A percentile compares a stretch with the other conserved stretches of the same genome.
Evolutionary conservation across 257 asterid genomes (phyloP).

Genomic region (Anisodus tanguticus): DNA sequence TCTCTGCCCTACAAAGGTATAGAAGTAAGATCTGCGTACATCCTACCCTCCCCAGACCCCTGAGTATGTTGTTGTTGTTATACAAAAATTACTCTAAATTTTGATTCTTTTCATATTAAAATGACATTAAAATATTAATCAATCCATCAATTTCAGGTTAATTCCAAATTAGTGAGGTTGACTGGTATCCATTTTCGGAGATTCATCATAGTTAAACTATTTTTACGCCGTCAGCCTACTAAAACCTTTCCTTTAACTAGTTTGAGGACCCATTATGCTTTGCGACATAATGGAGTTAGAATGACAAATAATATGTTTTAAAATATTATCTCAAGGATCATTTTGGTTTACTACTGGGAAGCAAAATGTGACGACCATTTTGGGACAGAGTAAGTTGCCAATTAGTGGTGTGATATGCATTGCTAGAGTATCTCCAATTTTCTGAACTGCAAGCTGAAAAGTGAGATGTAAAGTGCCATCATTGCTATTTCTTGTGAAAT

Average conservation of each 20-base stretch:
- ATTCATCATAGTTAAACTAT: not conserved
- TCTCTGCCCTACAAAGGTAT: too few species aligned
- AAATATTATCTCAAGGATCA: not conserved
- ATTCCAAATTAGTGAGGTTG: not conserved
- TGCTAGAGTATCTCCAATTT: conserved; percentile 4
- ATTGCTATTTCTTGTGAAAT: conserved; percentile 8
- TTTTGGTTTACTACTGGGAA: conserved; percentile 3
- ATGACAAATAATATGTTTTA: not conserved
- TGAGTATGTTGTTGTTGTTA: too few species aligned
- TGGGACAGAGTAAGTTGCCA: not conserved
- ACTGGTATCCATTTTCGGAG: not conserved
- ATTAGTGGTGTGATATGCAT: not conserved
- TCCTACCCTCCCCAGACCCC: too few species aligned
- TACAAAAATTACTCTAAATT: not conserved
- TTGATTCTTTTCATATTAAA: not conserved
- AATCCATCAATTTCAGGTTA: not conserved
- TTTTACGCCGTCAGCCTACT: not conserved
- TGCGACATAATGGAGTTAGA: not conserved
- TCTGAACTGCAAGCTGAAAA: not conserved
- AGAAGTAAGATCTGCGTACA: too few species aligned
- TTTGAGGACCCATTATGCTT: not conserved
- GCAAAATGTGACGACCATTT: not conserved
- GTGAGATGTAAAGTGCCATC: not conserved
- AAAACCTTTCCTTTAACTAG: not conserved
- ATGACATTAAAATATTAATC: not conserved